Base-by-base conservation (phyloP, 2,329 filamentous ascomycete genomes). In the Aschersonia sp. region DNA sequence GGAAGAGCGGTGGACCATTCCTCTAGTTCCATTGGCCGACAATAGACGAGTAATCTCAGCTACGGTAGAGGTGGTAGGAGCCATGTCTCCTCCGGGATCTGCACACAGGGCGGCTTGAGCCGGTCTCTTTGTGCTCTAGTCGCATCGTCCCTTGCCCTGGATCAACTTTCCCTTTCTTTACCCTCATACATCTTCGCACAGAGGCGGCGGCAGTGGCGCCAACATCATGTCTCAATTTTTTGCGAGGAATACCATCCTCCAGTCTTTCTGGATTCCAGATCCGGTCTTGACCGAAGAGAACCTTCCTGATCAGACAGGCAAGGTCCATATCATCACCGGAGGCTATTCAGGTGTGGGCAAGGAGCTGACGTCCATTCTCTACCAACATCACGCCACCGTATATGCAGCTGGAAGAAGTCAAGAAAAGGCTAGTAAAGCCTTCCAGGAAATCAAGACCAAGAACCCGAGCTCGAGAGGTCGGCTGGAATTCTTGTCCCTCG, bases 341-440 rank as follows among this genome's bases (percentile, higher is more conserved):
- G 58, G 60, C 47, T 65, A 66, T 53, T 60, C 61, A 0, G 63
- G 63, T 63, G 64, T 78, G 6, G 76, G 76, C 8, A 67, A 69
- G 41, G 71, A 78, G 52, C 63, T 79, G 22, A 63, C 63, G 33
- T 67, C 68, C 40, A 67, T 80, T 4, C 64, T 81, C 9, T 80
- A 79, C 58, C 58, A 61, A 10, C 68, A 66, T 37, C 72, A 76
- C 47, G 75, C 65, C 37, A 75, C 63, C 1, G 69, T 80, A n/a
- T 79, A 78, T 57, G 57, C 77, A 30, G 73, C 73, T 5, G 68
- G 68, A 3, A 72, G 76, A 32, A 68, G 60, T 4, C 55, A 63
- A 35, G 57, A 64, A n/a, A 73, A 72, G 51, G 72, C 64, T 10
- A 57, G 59, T 3, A 51, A 57, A 1, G 72, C 72, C 40, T 72